Conservation (phyloP, 2,329 filamentous ascomycete species). For the Penicillium fuscoglaucum region DNA sequence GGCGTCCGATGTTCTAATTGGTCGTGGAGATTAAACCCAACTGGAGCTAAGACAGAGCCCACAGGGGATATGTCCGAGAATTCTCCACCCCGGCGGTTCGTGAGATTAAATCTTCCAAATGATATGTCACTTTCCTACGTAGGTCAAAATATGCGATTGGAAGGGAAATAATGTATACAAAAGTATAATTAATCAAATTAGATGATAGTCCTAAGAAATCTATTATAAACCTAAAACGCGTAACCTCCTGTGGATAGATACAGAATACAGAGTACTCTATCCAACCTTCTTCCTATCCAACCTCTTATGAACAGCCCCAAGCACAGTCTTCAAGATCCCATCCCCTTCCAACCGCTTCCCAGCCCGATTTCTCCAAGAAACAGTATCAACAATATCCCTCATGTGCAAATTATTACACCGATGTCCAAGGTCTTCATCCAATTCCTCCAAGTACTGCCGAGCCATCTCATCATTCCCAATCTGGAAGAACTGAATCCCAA, state of each 20-base stretch:
- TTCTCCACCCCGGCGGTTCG: conserved; percentile 20
- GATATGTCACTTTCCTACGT: conserved; percentile 3
- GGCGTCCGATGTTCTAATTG: not conserved
- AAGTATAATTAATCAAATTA: not conserved
- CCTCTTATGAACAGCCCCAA: conserved; percentile 70
- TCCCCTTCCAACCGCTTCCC: conserved; percentile 62
- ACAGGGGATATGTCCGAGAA: not conserved
- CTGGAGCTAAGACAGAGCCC: not conserved
- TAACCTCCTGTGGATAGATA: too few species aligned
- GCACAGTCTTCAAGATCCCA: conserved; percentile 75
- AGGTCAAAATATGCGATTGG: conserved; percentile 1
- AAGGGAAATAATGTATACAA: not conserved
- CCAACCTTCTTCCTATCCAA: conserved; percentile 9
- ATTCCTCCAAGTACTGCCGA: conserved; percentile 61
- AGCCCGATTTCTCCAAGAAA: conserved; percentile 63
- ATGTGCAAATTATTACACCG: conserved; percentile 49
- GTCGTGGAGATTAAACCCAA: not conserved
- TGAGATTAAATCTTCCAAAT: not conserved
- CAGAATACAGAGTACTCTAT: too few species aligned
- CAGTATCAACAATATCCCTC: conserved; percentile 90
- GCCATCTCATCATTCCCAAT: conserved; percentile 74
- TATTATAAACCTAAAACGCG: not conserved
- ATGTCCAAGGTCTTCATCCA: conserved; percentile 73
- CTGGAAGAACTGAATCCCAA: conserved; percentile 96
- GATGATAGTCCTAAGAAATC: not conserved